Evolutionary conservation across 148 eudicot species (phyloP), one percentile per base, ranked within the genome.

Genomic region (Vaccinium myrtillus): DNA sequence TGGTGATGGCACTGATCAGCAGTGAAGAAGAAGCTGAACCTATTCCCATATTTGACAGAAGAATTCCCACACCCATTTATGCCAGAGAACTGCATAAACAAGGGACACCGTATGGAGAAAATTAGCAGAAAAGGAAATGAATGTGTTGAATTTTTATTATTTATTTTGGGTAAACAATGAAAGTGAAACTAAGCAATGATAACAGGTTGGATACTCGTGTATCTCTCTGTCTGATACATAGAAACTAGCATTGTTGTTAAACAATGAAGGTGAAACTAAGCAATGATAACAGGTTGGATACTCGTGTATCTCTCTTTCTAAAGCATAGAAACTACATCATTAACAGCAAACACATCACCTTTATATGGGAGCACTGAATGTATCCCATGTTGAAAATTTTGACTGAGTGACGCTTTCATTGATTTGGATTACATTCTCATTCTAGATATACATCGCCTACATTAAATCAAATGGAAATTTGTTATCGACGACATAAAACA

Each of bases 31-130:
- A 92, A 27, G 91, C 89, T 11, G 97, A 86, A 78, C 93, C 67
- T 74, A 94, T 65, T 80, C 95, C 95, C 18, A 91, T 81, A 81
- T 89, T 84, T 3, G 91, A 84, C 4, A 92, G 92, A 75, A 94
- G 95, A 83, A 92, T 91, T 84, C 84, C 92, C 5, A 94, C 97
- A 39, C 97, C 97, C 97, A 63, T 90, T 94, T 32, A 94, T 94
- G 67, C 97, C 97, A 70, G 97, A 87, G 82, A 94, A 90, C 97
- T 94, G 94, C 86, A 86, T 10, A 10, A 11, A 70, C 13, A 81
- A 75, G 59, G 74, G 7, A 43, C 58, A 79, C 84, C 21, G 36
- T 23, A 6, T 9, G 2, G n/a, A 67, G 36, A 32, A 39, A 63
- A 63, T 4, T 63, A 13, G 4, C 46, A 80, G 49, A 11, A 77